phyloP scores from a whole-genome alignment of 1,139 yeast species.

The Taphrina deformans region DNA sequence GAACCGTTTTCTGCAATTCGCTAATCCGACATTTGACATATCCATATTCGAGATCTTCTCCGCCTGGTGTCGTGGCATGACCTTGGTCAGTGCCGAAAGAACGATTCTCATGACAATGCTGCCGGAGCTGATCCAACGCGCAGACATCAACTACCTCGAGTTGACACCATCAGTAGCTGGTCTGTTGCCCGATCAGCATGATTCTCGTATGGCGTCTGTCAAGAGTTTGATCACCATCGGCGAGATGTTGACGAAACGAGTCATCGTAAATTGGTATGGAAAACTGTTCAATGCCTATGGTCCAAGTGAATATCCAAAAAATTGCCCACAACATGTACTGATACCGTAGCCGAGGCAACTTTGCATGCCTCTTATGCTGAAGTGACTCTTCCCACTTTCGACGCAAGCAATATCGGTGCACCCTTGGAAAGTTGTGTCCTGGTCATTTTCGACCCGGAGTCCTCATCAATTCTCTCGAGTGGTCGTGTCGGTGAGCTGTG shows the following conservation, averaged over 20 bases:
- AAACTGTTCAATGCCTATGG: constrained; percentile 41
- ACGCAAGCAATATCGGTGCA: constrained; percentile 39
- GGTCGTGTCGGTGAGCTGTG: constrained; percentile 42
- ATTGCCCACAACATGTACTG: neutral
- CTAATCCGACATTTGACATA: constrained; percentile 40
- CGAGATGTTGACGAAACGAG: constrained; percentile 39
- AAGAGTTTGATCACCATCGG: constrained; percentile 40
- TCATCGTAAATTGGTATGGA: constrained; percentile 36
- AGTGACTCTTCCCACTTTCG: constrained; percentile 12
- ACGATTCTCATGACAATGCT: constrained; percentile 36
- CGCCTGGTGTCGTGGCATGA: constrained; percentile 38
- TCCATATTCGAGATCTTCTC: constrained; percentile 40
- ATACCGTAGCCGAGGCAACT: constrained; percentile 39
- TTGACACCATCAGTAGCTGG: constrained; percentile 42
- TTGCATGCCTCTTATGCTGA: constrained; percentile 40
- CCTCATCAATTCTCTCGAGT: constrained; percentile 37
- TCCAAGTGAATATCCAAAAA: constrained; percentile 36
- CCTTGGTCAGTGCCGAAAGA: constrained; percentile 39
- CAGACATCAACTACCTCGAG: constrained; percentile 38
- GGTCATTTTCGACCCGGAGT: constrained; percentile 34
- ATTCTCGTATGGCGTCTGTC: constrained; percentile 34
- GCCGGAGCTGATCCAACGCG: constrained; percentile 34
- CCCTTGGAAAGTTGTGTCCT: constrained; percentile 38
- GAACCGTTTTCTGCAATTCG: constrained; percentile 39
- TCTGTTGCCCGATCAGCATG: constrained; percentile 32